Evolutionary conservation across 2,329 filamentous ascomycete genomes (phyloP).

Genomic region (Nemania abortiva): DNA sequence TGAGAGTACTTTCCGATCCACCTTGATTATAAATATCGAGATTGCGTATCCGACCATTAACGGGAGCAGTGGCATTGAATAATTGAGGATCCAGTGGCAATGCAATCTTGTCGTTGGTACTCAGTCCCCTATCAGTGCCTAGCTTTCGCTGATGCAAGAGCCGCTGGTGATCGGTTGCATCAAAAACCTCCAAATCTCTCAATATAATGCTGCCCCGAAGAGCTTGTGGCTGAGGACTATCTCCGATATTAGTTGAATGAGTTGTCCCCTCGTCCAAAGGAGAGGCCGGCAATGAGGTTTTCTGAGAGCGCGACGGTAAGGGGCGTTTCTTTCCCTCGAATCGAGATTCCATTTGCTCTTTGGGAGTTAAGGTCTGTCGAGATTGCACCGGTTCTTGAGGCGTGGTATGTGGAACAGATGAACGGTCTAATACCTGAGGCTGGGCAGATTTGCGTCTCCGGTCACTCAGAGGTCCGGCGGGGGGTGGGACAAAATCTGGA

Average conservation of each 20-base stretch:
- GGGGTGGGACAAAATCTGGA: slow-evolving; percentile 55
- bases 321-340: slow-evolving; percentile 16
- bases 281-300: not conserved
- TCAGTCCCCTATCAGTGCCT: not conserved
- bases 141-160: slow-evolving; percentile 11
- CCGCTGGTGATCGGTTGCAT: slow-evolving; percentile 39
- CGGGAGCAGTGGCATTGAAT: not conserved
- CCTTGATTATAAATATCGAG: not conserved
- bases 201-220: slow-evolving; percentile 39
- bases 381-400: slow-evolving; percentile 18
- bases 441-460: slow-evolving; percentile 31
- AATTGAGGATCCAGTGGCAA: not conserved
- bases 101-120: not conserved
- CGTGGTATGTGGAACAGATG: not conserved
- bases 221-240: slow-evolving; percentile 11
- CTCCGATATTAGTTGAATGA: not conserved
- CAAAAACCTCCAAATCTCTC: slow-evolving; percentile 45
- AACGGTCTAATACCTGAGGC: slow-evolving; percentile 21
- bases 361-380: slow-evolving; percentile 23
- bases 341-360: slow-evolving; percentile 31
- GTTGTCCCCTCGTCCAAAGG: not conserved
- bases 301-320: not conserved
- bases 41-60: not conserved
- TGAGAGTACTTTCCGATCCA: not conserved
- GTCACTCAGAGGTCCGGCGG: slow-evolving; percentile 40